Evolutionary conservation across 2,329 filamentous ascomycete species (phyloP), one percentile per base, ranked within the genome.

Genomic region (Metarhizium rileyi): DNA sequence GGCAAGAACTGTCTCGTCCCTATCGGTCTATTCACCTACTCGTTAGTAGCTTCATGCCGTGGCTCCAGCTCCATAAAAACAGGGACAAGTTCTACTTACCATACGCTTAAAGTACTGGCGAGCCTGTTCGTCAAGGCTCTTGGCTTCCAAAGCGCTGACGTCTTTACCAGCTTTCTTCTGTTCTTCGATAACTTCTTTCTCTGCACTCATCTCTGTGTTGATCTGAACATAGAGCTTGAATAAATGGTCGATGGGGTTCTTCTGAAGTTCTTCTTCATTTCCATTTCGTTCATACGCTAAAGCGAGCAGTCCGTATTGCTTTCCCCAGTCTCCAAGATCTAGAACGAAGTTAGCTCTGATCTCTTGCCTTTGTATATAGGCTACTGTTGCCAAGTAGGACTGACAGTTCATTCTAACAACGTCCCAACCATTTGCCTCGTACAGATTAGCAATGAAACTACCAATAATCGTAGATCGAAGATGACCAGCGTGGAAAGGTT

Each of bases 211-310:
- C 45, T 87, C 81, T 51, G 69, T 69, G 66, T 85, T 89, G 65
- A 91, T 88, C 65, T 81, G 78, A 54, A 90, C 86, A 60, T 91
- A 93, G 47, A 93, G 83, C 60, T 90, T 80, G 65, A 84, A 90
- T 9, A 93, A 72, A 64, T 93, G 87, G 65, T 87, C 86, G 61
- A 91, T 89, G 12, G 87, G 87, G 59, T 91, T 86, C 44, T 75
- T 74, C 54, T 78, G 66, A 12, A 93, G 74, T 52, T 81, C 78
- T 57, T 84, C 81, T 65, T 91, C 86, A 52, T 77, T 80, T 27
- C 87, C 87, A 63, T 85, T 90, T 59, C 79, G 80, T 62, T 87
- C 76, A 63, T 84, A 93, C 0, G 84, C 86, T 49, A 90, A 73
- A 4, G 86, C 86, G 55, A 90, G 70, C 20, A 90, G 75, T 56